Conservation (phyloP, 257 asterid genomes). For the Nicotiana paniculata region DNA sequence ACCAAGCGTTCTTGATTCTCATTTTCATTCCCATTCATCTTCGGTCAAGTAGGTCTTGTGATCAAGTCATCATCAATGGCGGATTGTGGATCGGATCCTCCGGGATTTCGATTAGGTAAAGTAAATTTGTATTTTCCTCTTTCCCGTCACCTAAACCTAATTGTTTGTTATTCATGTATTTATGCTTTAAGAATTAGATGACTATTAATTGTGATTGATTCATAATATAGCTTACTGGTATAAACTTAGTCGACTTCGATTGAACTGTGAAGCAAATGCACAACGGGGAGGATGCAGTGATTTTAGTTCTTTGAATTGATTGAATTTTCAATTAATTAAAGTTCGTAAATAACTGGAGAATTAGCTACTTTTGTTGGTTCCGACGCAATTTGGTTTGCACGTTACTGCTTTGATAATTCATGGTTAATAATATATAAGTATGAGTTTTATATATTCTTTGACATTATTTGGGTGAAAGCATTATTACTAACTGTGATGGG, state of each 20-base stretch:
- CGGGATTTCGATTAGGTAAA: slow-evolving; percentile 54
- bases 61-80: slow-evolving; percentile 37
- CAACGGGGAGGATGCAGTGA: not conserved
- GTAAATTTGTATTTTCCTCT: not conserved
- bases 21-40: slow-evolving; percentile 13
- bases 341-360: not conserved
- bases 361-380: not conserved
- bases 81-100: slow-evolving; percentile 48
- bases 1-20: not conserved
- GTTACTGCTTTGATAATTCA: not conserved
- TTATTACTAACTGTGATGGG: not conserved
- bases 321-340: not conserved
- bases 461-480: not conserved
- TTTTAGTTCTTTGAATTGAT: not conserved
- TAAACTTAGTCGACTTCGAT: not conserved
- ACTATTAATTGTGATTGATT: too few relatives aligned
- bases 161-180: not conserved
- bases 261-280: not conserved
- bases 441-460: not conserved
- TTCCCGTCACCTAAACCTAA: not conserved
- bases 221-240: not conserved
- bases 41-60: not conserved
- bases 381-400: not conserved
- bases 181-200: not conserved
- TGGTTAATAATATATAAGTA: not conserved